phyloP scores from a whole-genome alignment of 1,284 basidiomycete species.

The Sporisorium sorghi region DNA sequence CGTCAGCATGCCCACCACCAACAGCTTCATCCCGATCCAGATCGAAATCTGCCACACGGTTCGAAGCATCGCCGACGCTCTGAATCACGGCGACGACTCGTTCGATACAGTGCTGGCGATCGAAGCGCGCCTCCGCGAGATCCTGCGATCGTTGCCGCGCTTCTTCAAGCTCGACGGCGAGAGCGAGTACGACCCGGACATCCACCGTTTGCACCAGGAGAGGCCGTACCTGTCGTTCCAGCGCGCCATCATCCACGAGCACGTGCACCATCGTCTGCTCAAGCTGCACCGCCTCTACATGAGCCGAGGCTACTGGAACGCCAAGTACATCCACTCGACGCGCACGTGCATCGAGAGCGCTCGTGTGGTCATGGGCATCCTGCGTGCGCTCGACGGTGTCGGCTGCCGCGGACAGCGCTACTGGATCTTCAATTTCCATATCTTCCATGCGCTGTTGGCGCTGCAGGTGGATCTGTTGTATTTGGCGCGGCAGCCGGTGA shows the following conservation, averaged over 20 bases:
- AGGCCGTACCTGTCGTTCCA: conserved; percentile 60
- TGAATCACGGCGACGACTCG: conserved; percentile 39
- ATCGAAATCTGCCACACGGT: conserved; percentile 54
- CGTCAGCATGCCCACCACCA: conserved; percentile 38
- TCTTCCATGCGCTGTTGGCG: conserved; percentile 49
- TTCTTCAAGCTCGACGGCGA: conserved; percentile 56
- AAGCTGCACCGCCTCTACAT: conserved; percentile 59
- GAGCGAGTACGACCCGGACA: conserved; percentile 57
- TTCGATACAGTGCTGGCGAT: conserved; percentile 53
- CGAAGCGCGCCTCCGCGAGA: conserved; percentile 51
- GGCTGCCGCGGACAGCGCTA: conserved; percentile 41
- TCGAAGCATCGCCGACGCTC: conserved; percentile 43
- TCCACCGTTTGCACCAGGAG: conserved; percentile 51
- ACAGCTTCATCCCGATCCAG: conserved; percentile 54
- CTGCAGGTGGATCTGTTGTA: conserved; percentile 49
- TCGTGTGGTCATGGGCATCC: conserved; percentile 39
- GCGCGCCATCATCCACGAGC: conserved; percentile 54
- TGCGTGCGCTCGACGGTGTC: conserved; percentile 31
- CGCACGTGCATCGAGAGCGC: conserved; percentile 54
- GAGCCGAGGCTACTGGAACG: conserved; percentile 57
- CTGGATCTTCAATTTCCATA: conserved; percentile 52
- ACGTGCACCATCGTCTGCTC: conserved; percentile 59
- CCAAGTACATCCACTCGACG: conserved; percentile 58
- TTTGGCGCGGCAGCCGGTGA: conserved; percentile 35
- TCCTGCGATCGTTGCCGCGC: conserved; percentile 49